Percentiles rank a stretch among this genome's conserved stretches.
Evolutionary conservation across 306 rosid species (phyloP).

Genomic region (Medicago ruthenica): DNA sequence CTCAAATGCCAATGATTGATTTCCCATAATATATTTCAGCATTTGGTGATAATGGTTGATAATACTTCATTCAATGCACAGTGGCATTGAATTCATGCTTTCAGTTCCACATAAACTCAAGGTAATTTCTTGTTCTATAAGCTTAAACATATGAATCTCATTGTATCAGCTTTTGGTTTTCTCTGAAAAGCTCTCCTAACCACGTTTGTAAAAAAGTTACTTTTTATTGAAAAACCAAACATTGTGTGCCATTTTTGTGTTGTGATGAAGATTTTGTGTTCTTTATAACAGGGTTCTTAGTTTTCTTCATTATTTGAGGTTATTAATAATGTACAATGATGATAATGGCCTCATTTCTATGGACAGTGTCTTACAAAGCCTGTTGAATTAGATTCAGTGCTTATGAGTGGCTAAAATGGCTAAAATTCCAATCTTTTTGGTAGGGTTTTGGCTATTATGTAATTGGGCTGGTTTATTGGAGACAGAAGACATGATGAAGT

Average conservation of each 20-base stretch:
- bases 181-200: not conserved
- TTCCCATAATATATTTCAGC: not conserved
- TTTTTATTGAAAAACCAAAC: too few relatives aligned
- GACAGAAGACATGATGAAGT: conserved; percentile 41
- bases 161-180: not conserved
- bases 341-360: not conserved
- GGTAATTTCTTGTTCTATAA: conserved; percentile 11
- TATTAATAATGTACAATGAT: not conserved
- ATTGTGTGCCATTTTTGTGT: not conserved
- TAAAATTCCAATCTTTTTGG: conserved; percentile 26
- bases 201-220: not conserved
- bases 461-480: conserved; percentile 34
- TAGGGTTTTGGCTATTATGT: conserved; percentile 41
- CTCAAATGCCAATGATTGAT: not conserved
- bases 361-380: not conserved
- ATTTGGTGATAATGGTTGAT: conserved; percentile 5
- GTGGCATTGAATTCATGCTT: conserved; percentile 29
- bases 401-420: conserved; percentile 33
- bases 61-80: conserved; percentile 23
- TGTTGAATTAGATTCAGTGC: conserved; percentile 33
- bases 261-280: not conserved
- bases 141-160: not conserved
- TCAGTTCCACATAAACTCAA: not conserved
- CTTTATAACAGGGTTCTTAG: not conserved
- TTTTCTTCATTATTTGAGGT: conserved; percentile 25